A percentile compares a stretch with the other conserved stretches of the same genome.
Conservation (phyloP, 345 rosid genomes). For the Isatis tinctoria region DNA sequence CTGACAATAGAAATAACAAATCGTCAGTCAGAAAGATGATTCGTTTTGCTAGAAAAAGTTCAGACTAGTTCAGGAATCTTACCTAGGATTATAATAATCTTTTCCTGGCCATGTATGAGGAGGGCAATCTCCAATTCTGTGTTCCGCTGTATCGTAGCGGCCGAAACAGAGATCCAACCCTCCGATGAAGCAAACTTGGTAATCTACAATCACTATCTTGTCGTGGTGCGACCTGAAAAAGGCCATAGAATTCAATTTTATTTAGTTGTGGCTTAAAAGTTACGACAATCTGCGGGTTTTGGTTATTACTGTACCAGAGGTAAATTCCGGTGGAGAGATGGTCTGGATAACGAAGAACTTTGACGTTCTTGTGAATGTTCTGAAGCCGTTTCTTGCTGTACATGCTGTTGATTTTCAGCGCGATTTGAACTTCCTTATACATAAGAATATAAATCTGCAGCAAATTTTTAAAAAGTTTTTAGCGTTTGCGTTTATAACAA, state of each 20-base stretch:
- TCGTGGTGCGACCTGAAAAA: conserved; percentile 90
- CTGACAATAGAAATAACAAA: conserved; percentile 26
- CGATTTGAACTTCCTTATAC: conserved; percentile 89
- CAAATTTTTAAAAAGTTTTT: background rate
- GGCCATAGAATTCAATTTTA: background rate
- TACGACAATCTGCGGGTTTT: background rate
- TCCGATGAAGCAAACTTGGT: conserved; percentile 80
- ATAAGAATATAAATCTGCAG: conserved; percentile 85
- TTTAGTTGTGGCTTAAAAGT: background rate
- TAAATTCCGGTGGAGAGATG: conserved; percentile 76
- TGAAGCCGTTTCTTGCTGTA: conserved; percentile 79
- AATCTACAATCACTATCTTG: conserved; percentile 80
- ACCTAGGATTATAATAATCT: conserved; percentile 97
- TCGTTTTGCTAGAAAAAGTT: background rate
- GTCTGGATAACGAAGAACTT: conserved; percentile 87
- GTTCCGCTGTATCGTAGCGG: conserved; percentile 75
- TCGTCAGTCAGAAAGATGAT: conserved; percentile 11
- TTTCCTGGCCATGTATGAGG: conserved; percentile 82
- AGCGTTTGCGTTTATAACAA: background rate
- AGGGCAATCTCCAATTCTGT: conserved; percentile 71
- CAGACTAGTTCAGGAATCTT: background rate
- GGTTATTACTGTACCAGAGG: conserved; percentile 50
- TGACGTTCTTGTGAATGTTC: conserved; percentile 76
- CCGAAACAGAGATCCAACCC: conserved; percentile 95
- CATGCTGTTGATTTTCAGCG: conserved; percentile 77